Percentiles rank a stretch among this genome's conserved stretches.
Evolutionary conservation across 768 basidiomycete genomes (phyloP).

Genomic region (Sarcomyxa edulis): DNA sequence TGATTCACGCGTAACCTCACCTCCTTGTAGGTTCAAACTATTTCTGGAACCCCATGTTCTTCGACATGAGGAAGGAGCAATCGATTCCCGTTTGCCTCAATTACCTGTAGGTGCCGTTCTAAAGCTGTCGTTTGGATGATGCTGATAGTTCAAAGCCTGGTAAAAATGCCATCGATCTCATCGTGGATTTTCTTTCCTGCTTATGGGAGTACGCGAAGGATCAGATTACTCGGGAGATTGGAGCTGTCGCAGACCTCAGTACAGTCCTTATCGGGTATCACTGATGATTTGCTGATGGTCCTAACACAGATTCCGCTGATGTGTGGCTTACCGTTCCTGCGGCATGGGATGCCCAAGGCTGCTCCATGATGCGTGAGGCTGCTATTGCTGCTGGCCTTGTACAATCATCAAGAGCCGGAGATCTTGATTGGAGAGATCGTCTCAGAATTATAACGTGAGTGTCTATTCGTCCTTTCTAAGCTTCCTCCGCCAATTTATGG

Average conservation of each 20-base stretch:
- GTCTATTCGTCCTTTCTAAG: slow-evolving; percentile 1
- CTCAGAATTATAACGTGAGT: slow-evolving; percentile 73
- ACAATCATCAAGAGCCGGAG: slow-evolving; percentile 62
- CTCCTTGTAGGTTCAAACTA: slow-evolving; percentile 66
- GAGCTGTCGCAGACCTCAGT: slow-evolving; percentile 83
- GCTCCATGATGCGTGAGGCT: slow-evolving; percentile 80
- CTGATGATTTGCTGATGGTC: slow-evolving; percentile 5
- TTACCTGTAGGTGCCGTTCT: slow-evolving; percentile 55
- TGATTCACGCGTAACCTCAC: not conserved
- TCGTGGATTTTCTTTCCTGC: slow-evolving; percentile 77
- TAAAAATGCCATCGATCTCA: slow-evolving; percentile 73
- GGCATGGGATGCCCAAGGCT: slow-evolving; percentile 86
- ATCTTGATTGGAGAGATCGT: slow-evolving; percentile 73
- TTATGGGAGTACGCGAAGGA: slow-evolving; percentile 86
- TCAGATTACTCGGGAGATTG: slow-evolving; percentile 83
- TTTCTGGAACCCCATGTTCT: slow-evolving; percentile 80
- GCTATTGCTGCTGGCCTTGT: slow-evolving; percentile 81
- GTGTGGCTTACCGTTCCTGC: slow-evolving; percentile 87
- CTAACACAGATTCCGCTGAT: slow-evolving; percentile 63
- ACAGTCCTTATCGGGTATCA: slow-evolving; percentile 16
- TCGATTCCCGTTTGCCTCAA: slow-evolving; percentile 76
- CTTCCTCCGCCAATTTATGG: slow-evolving; percentile 6
- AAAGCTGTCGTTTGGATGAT: slow-evolving; percentile 2
- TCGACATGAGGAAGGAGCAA: slow-evolving; percentile 59
- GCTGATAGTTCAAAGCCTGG: slow-evolving; percentile 44